Evolutionary conservation across 208 protist genomes (phyloP).

Genomic region (Balamuthia mandrillaris): DNA sequence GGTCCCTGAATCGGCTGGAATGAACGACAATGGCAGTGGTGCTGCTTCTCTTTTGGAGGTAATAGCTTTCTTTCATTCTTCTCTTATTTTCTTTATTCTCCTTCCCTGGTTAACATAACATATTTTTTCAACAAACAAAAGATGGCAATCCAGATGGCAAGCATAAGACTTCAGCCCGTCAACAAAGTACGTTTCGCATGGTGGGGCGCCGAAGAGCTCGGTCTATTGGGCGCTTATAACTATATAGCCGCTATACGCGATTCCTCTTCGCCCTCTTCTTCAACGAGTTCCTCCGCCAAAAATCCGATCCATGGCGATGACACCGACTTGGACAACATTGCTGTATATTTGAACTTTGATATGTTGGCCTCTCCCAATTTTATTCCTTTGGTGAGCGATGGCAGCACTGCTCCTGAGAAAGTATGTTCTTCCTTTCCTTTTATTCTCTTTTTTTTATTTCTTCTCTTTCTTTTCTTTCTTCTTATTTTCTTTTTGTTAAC

Average conservation of each 20-base stretch:
- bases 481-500: background rate
- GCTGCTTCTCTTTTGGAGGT: slow-evolving; percentile 19
- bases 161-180: background rate
- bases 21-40: slow-evolving; percentile 62
- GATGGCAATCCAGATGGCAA: slow-evolving; percentile 45
- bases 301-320: background rate
- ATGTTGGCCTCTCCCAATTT: slow-evolving; percentile 33
- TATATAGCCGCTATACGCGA: slow-evolving; percentile 25
- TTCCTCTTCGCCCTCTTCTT: background rate
- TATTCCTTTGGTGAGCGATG: background rate
- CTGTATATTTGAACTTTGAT: slow-evolving; percentile 25
- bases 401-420: background rate
- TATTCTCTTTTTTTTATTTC: background rate
- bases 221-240: slow-evolving; percentile 48
- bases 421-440: background rate
- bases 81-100: too few relatives aligned
- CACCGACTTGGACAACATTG: background rate
- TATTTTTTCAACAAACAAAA: background rate
- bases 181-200: slow-evolving; percentile 41
- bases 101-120: too few relatives aligned
- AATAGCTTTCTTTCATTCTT: too few relatives aligned
- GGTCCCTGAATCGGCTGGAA: slow-evolving; percentile 49
- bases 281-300: background rate
- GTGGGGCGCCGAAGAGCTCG: slow-evolving; percentile 58
- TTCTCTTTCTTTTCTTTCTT: background rate